Percentiles rank a stretch among this genome's conserved stretches.
These are phyloP conservation scores for Malus sieversii DNA, from an alignment of 306 rosid species.

Conservation along the genomic window DNA sequence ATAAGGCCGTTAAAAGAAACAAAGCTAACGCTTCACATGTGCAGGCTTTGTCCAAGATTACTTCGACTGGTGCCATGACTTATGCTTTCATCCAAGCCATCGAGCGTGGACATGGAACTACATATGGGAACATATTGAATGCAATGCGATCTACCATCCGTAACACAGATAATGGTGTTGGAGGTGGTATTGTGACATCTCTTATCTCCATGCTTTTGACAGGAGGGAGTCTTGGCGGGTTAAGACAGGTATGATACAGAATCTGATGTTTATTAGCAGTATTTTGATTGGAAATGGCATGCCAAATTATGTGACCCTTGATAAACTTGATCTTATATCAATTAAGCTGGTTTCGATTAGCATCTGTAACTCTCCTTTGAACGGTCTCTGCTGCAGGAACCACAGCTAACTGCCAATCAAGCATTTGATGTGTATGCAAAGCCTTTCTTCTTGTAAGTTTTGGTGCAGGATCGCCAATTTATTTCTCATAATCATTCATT, in stretches of 20 bases:
- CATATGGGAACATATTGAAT: constrained; percentile 29
- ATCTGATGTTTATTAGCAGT: background rate
- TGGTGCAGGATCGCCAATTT: background rate
- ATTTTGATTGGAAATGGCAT: background rate
- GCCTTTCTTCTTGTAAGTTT: constrained; percentile 24
- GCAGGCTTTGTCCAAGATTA: constrained; percentile 30
- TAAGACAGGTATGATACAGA: constrained; percentile 22
- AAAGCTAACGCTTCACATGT: background rate
- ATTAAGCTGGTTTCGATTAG: background rate
- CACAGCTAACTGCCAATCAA: constrained; percentile 32
- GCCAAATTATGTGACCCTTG: background rate
- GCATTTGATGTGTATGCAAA: constrained; percentile 29
- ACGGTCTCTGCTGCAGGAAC: constrained; percentile 16
- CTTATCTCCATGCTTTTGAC: constrained; percentile 32
- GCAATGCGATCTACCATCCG: constrained; percentile 32
- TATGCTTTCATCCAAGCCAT: constrained; percentile 40
- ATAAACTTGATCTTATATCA: background rate
- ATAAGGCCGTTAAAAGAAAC: background rate
- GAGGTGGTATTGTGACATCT: constrained; percentile 27
- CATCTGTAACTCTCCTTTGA: background rate
- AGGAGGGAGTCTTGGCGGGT: constrained; percentile 24
- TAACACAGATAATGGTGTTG: constrained; percentile 1
- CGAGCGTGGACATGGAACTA: constrained; percentile 30
- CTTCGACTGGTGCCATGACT: constrained; percentile 43
- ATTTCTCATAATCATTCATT: background rate